These are phyloP conservation scores for Annulohypoxylon truncatum DNA, from an alignment of 2,329 filamentous ascomycete species.

Conservation along the genomic window DNA sequence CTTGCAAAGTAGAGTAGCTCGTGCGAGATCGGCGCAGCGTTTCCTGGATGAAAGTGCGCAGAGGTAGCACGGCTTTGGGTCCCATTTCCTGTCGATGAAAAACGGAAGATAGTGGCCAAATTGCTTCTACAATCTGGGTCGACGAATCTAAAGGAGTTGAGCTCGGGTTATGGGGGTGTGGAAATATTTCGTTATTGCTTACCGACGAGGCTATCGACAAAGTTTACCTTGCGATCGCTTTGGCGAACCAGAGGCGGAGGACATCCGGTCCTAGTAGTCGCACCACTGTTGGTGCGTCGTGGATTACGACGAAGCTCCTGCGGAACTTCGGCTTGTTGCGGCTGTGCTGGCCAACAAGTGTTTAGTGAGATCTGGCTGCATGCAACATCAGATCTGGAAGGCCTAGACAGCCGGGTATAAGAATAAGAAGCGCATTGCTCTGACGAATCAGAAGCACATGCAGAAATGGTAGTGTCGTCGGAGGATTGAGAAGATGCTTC, in stretches of 20 bases:
- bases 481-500: conserved; percentile 76
- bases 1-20: conserved; percentile 96
- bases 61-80: conserved; percentile 82
- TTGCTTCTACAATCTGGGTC: conserved; percentile 95
- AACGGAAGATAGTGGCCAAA: conserved; percentile 92
- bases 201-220: conserved; percentile 98
- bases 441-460: conserved; percentile 66
- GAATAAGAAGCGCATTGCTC: conserved; percentile 61
- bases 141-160: conserved; percentile 80
- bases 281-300: conserved; percentile 66
- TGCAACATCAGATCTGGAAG: conserved; percentile 50
- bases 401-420: conserved; percentile 48
- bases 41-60: conserved; percentile 97
- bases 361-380: conserved; percentile 49
- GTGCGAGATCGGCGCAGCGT: conserved; percentile 93
- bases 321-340: conserved; percentile 61
- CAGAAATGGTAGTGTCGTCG: conserved; percentile 73
- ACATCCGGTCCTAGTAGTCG: conserved; percentile 67
- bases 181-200: conserved; percentile 64
- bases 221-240: conserved; percentile 90
- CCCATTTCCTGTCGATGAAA: conserved; percentile 79
- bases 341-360: conserved; percentile 50
- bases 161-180: conserved; percentile 40
- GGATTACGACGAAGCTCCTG: conserved; percentile 74
- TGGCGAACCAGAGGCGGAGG: conserved; percentile 86